These are phyloP conservation scores for Entonaema liquescens DNA, from an alignment of 495 filamentous ascomycete genomes.

Conservation along the genomic window DNA sequence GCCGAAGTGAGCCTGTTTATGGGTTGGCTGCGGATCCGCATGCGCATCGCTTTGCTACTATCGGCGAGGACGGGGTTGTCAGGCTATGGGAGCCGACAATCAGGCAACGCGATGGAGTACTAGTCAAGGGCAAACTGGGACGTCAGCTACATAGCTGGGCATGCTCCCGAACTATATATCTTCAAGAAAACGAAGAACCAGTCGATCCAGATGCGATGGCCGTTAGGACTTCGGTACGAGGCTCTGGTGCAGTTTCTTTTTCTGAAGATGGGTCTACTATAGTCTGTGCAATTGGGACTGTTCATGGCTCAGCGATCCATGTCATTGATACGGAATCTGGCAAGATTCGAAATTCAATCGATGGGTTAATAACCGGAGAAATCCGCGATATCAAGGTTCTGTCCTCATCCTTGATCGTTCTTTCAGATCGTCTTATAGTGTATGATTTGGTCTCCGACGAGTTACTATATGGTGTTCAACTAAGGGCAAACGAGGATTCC, in stretches of 20 bases:
- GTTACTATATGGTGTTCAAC: constrained; percentile 59
- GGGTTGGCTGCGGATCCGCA: constrained; percentile 74
- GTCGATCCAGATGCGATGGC: constrained; percentile 43
- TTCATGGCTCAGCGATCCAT: constrained; percentile 60
- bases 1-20: constrained; percentile 66
- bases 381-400: constrained; percentile 67
- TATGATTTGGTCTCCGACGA: constrained; percentile 73
- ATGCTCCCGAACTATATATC: constrained; percentile 67
- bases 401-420: constrained; percentile 66
- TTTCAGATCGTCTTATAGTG: constrained; percentile 69
- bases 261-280: constrained; percentile 89
- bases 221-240: constrained; percentile 34
- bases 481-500: constrained; percentile 33
- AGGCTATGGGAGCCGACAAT: constrained; percentile 79
- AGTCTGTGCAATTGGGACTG: constrained; percentile 62
- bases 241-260: constrained; percentile 70
- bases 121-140: constrained; percentile 62
- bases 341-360: constrained; percentile 59
- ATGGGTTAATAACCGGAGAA: constrained; percentile 62
- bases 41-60: constrained; percentile 75
- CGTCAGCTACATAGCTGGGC: constrained; percentile 73
- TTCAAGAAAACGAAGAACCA: constrained; percentile 56
- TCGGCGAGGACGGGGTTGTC: constrained; percentile 80
- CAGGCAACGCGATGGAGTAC: constrained; percentile 68
- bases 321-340: constrained; percentile 69